These are phyloP conservation scores for Collybia nuda DNA, from an alignment of 768 basidiomycete species.

Conservation along the genomic window DNA sequence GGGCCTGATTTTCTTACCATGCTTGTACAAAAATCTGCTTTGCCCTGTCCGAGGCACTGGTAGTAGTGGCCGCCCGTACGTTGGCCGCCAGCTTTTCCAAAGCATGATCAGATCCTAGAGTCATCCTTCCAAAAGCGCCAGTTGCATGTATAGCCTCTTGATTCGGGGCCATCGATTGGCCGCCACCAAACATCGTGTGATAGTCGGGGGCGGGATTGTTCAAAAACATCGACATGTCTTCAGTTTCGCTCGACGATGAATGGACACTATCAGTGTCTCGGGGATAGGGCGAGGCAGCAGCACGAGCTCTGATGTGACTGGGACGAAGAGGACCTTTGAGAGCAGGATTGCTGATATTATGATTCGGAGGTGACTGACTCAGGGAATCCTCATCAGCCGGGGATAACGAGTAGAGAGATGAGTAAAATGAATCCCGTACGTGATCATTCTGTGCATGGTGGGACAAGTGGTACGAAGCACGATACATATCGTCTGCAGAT, in stretches of 20 bases:
- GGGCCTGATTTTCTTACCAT: conserved; percentile 55
- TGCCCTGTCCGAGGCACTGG: conserved; percentile 87
- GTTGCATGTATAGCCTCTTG: conserved; percentile 62
- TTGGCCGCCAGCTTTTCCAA: conserved; percentile 87
- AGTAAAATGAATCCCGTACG: conserved; percentile 30
- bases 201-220: conserved; percentile 58
- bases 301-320: conserved; percentile 77
- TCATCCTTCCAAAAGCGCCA: conserved; percentile 78
- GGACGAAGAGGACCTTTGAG: conserved; percentile 77
- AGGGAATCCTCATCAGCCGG: conserved; percentile 24
- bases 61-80: conserved; percentile 86
- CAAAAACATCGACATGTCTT: conserved; percentile 81
- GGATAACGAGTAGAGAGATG: conserved; percentile 8
- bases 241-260: conserved; percentile 87
- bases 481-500: conserved; percentile 69
- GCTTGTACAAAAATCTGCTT: conserved; percentile 94
- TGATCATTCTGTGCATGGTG: conserved; percentile 47
- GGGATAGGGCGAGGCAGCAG: conserved; percentile 81
- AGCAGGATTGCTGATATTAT: conserved; percentile 71
- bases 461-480: conserved; percentile 57
- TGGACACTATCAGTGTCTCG: conserved; percentile 85
- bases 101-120: conserved; percentile 71
- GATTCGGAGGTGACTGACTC: conserved; percentile 71
- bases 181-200: conserved; percentile 59
- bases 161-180: conserved; percentile 44